phyloP scores from a whole-genome alignment of 2,329 filamentous ascomycete genomes.

The Xylaria sp. region DNA sequence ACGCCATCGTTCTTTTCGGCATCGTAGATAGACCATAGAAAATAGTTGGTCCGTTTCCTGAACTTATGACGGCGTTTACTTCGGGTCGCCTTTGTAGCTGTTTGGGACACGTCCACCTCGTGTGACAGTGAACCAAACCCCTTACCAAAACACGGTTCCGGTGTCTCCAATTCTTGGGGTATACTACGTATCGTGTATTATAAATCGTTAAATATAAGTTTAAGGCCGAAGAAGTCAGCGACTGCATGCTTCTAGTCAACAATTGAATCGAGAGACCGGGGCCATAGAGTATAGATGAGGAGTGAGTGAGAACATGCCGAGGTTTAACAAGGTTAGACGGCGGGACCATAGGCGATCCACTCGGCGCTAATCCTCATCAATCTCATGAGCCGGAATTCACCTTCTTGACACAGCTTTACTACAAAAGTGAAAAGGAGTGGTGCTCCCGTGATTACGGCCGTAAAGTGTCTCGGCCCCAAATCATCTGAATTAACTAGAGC shows the following conservation, averaged over 20 bases:
- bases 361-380: constrained; percentile 11
- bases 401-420: neutral
- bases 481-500: too few relatives aligned
- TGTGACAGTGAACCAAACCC: constrained; percentile 2
- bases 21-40: neutral
- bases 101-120: neutral
- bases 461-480: too few relatives aligned
- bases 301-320: constrained; percentile 28
- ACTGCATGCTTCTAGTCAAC: constrained; percentile 24
- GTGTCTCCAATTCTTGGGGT: neutral
- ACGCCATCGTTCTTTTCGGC: constrained; percentile 17
- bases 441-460: too few relatives aligned
- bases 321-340: constrained; percentile 16
- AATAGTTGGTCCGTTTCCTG: neutral
- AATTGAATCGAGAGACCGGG: constrained; percentile 8
- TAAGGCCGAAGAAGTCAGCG: constrained; percentile 3
- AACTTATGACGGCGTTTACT: neutral
- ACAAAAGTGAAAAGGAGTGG: neutral
- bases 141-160: neutral
- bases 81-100: neutral
- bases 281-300: constrained; percentile 10
- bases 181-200: neutral
- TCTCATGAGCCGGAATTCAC: neutral
- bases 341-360: constrained; percentile 18
- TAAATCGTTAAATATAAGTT: neutral